These are phyloP conservation scores for Chaetothyriales sp. DNA, from an alignment of 2,329 filamentous ascomycete species.

Conservation along the genomic window DNA sequence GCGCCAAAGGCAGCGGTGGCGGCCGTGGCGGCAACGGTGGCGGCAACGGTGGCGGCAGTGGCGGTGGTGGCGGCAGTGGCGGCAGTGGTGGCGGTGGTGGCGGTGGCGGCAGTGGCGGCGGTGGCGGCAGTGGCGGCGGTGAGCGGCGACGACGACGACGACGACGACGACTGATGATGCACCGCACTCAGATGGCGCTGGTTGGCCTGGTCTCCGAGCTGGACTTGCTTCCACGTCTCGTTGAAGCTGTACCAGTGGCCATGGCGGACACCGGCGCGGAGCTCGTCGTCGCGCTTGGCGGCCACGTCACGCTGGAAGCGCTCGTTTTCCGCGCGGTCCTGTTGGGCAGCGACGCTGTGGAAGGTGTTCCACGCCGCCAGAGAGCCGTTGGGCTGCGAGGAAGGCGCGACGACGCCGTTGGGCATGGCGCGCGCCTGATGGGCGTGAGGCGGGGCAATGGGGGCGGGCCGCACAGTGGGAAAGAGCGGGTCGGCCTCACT, in stretches of 20 bases:
- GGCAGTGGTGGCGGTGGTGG: no score
- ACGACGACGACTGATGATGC: no score
- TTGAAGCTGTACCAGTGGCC: conserved; percentile 20
- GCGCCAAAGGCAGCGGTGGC: conserved; percentile 26
- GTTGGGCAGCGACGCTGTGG: conserved; percentile 25
- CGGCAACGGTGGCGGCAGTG: no score
- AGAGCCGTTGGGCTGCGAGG: conserved; percentile 21
- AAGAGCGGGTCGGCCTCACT: conserved; percentile 25
- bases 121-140: no score
- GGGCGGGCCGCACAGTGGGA: conserved; percentile 30
- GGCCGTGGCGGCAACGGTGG: no score
- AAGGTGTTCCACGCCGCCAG: conserved; percentile 33
- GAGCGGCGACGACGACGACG: no score
- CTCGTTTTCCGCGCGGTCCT: conserved; percentile 30
- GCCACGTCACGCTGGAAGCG: conserved; percentile 28
- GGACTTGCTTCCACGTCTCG: conserved; percentile 34
- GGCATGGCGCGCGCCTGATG: conserved; percentile 18
- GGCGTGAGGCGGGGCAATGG: conserved; percentile 33
- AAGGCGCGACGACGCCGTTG: conserved; percentile 11
- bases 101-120: no score
- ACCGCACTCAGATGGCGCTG: conserved; percentile 28
- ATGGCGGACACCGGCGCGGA: conserved; percentile 3
- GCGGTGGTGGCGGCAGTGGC: no score
- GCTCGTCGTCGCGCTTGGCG: conserved; percentile 23
- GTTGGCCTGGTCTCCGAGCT: conserved; percentile 27